Conservation (phyloP, 805 yeast species). For the Cyberlindnera xishuangbannaensis region DNA sequence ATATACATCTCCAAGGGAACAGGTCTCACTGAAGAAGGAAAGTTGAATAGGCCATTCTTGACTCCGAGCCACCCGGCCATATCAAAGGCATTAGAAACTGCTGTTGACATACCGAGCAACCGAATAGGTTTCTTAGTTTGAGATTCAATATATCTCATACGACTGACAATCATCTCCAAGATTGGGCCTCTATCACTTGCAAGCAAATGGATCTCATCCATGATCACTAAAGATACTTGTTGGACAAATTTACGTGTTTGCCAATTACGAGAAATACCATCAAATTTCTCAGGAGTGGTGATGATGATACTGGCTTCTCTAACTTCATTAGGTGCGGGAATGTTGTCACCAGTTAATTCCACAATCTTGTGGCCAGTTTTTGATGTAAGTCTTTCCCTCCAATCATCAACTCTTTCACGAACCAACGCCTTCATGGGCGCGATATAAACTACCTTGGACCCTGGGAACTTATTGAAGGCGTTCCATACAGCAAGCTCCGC, state of each 20-base stretch:
- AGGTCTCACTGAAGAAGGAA: constrained; percentile 93
- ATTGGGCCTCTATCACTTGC: constrained; percentile 99
- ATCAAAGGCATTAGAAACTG: constrained; percentile 86
- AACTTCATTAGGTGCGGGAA: constrained; percentile 5
- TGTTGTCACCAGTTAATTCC: constrained; percentile 56
- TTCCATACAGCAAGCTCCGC: constrained; percentile 98
- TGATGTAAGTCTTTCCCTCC: constrained; percentile 64
- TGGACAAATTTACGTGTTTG: constrained; percentile 82
- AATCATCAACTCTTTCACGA: constrained; percentile 93
- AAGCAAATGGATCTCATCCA: constrained; percentile 89
- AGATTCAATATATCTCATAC: constrained; percentile 92
- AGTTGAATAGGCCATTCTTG: constrained; percentile 87
- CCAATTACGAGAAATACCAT: constrained; percentile 91
- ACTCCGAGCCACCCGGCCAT: constrained; percentile 95
- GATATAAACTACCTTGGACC: constrained; percentile 84
- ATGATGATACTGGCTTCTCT: constrained; percentile 60
- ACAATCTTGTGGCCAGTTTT: constrained; percentile 86
- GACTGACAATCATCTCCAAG: constrained; percentile 87
- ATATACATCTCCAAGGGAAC: constrained; percentile 89
- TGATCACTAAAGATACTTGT: constrained; percentile 73
- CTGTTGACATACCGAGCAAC: constrained; percentile 87
- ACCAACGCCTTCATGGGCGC: constrained; percentile 95
- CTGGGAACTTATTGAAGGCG: constrained; percentile 81
- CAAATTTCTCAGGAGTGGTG: constrained; percentile 97
- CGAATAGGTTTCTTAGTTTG: constrained; percentile 87